Evolutionary conservation across 495 filamentous ascomycete genomes (phyloP), one percentile per base, ranked within the genome.

Genomic region (Xylaria flabelliformis): DNA sequence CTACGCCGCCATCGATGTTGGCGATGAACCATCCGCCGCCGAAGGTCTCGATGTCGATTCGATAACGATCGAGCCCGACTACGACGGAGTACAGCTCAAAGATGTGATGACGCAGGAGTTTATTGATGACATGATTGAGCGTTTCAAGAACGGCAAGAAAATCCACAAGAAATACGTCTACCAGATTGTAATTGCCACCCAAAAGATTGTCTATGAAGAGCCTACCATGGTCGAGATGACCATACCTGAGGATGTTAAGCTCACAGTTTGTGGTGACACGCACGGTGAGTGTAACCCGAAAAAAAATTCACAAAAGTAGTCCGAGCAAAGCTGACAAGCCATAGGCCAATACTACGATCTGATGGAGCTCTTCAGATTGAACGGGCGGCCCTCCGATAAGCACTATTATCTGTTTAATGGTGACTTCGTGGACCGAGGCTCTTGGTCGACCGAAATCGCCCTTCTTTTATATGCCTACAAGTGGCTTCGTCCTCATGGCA

Each of bases 351-450:
- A 92, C 84, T 99, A 95, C 76, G 96, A 99, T 80, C 85, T 99
- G 21, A 89, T 99, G 83, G 93, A 99, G 77, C 92, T 99, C 73
- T 99, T 99, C 88, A 86, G 93, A 74, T 88, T 96, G 51, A 97
- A 97, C 76, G 97, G 97, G 26, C 88, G 86, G 71, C 96, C 96
- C 0, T 88, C 88, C 19, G 92, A 93, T 74, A 92, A 91, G 72
- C 94, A 98, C 74, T 90, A 89, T 77, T 99, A 98, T 77, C 90
- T 99, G 62, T 99, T 99, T 88, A 99, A 99, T 82, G 96, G 96
- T 74, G 96, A 99, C 82, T 99, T 99, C 74, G 96, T 99, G 32
- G 96, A 99, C 79, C 90, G 96, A 80, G 96, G 96, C 24, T 97
- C 93, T 46, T 99, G 96, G 96, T 98, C 95, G 19, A 95, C 92